Conservation (phyloP, 2,329 filamentous ascomycete species). For the Blastomyces parvus region DNA sequence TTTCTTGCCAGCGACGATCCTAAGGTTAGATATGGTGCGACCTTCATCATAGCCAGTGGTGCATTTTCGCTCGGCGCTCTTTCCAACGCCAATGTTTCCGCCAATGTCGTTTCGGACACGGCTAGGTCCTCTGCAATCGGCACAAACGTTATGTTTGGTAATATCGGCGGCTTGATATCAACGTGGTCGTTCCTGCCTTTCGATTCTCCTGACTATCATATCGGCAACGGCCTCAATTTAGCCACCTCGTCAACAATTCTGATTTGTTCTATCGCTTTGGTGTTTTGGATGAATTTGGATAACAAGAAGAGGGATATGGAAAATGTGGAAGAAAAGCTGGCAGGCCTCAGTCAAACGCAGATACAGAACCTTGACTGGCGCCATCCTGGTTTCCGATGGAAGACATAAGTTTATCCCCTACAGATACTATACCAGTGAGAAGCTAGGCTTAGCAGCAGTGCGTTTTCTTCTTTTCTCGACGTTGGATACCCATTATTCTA, state of each 20-base stretch:
- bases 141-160: constrained; percentile 13
- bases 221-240: constrained; percentile 62
- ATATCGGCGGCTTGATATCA: constrained; percentile 13
- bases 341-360: constrained; percentile 44
- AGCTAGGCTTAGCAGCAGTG: not conserved
- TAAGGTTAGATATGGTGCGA: constrained; percentile 12
- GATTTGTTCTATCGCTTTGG: constrained; percentile 40
- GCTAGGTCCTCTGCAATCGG: constrained; percentile 14
- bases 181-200: constrained; percentile 14
- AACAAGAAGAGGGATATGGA: constrained; percentile 50
- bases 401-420: constrained; percentile 23
- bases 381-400: constrained; percentile 58
- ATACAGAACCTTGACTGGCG: constrained; percentile 56
- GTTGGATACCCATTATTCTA: not conserved
- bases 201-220: constrained; percentile 57
- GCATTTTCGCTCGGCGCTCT: constrained; percentile 12
- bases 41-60: constrained; percentile 13
- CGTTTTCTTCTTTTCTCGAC: not conserved
- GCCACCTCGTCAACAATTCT: constrained; percentile 51
- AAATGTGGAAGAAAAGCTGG: constrained; percentile 48
- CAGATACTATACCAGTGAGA: not conserved
- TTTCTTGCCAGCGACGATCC: constrained; percentile 10
- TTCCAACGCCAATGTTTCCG: constrained; percentile 11
- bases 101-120: constrained; percentile 13
- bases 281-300: constrained; percentile 54